Percentiles rank a stretch among this genome's conserved stretches.
Evolutionary conservation across 305 asterid species (phyloP).

Genomic region (Solanum hybrid): DNA sequence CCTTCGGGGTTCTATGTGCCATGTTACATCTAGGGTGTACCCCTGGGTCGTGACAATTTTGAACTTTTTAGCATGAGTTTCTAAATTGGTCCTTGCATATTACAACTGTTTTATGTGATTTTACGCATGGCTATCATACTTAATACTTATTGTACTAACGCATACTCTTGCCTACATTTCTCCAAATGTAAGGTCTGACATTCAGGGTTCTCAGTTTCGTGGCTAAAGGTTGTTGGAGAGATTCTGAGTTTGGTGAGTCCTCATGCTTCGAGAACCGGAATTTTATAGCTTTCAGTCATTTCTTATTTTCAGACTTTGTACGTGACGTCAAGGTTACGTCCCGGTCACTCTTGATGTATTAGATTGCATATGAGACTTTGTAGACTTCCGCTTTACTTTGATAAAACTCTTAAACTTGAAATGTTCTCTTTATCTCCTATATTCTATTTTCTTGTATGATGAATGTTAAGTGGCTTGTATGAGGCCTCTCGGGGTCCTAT

Average conservation of each 20-base stretch:
- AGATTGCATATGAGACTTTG: neutral
- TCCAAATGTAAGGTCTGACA: neutral
- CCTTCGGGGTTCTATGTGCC: too few relatives aligned
- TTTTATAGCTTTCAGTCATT: neutral
- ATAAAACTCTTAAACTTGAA: too few relatives aligned
- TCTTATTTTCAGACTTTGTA: neutral
- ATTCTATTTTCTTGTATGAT: too few relatives aligned
- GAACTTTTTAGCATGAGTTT: too few relatives aligned
- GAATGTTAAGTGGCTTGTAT: too few relatives aligned
- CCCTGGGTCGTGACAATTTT: too few relatives aligned
- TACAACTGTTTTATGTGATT: too few relatives aligned
- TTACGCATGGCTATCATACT: neutral
- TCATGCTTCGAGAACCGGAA: neutral
- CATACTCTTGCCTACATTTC: neutral
- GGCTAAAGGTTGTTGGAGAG: neutral
- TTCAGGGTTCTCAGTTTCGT: neutral
- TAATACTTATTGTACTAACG: neutral
- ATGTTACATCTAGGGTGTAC: too few relatives aligned
- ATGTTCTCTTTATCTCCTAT: too few relatives aligned
- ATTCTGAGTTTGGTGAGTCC: neutral
- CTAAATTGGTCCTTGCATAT: too few relatives aligned
- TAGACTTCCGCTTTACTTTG: neutral
- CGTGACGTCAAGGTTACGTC: neutral
- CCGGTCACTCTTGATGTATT: neutral
- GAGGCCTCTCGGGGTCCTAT: too few relatives aligned